Evolutionary conservation across 495 filamentous ascomycete species (phyloP), one percentile per base, ranked within the genome.

Genomic region (Penicillium psychrofluorescens): DNA sequence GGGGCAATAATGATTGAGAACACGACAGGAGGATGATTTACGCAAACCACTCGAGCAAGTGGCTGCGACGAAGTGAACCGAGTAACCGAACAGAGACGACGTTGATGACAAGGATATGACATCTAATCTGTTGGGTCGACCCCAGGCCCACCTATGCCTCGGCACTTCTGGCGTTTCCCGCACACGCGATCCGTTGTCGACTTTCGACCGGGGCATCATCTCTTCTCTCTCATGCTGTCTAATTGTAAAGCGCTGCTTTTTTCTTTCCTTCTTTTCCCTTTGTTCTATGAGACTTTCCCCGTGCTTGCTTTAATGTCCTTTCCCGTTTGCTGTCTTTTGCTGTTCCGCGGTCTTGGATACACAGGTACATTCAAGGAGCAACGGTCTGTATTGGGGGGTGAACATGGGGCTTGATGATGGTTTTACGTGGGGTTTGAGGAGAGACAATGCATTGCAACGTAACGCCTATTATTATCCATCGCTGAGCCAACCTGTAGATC

Each of bases 21-120:
- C 42, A 34, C 43, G 46, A 51, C 45, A 48, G 44, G 39, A 47
- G 43, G 41, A 45, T 43, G 35, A 45, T 52, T 33, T 40, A 49
- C 49, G 57, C 50, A 49, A 43, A 33, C 45, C 35, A 41, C 29
- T 38, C 29, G 39, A 36, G 48, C 51, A 52, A 54, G 43, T 46
- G 49, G 57, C 39, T 43, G 43, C 22, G 22, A 22, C 22, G 22
- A 22, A 22, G 22, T 22, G 22, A 22, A 22, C 22, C 22, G 22
- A 22, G 58, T 41, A 44, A 35, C 45, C 46, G 44, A 58, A 49
- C 45, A 46, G 52, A 61, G 57, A 61, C 57, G 54, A 58, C 55
- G 39, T 55, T 61, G 51, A 61, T 55, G 57, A 61, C 54, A 55
- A 58, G 22, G 57, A 61, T 44, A 61, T 61, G 54, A 61, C 46